These are phyloP conservation scores for Beauveria medogensis DNA, from an alignment of 2,329 filamentous ascomycete species.

Conservation along the genomic window DNA sequence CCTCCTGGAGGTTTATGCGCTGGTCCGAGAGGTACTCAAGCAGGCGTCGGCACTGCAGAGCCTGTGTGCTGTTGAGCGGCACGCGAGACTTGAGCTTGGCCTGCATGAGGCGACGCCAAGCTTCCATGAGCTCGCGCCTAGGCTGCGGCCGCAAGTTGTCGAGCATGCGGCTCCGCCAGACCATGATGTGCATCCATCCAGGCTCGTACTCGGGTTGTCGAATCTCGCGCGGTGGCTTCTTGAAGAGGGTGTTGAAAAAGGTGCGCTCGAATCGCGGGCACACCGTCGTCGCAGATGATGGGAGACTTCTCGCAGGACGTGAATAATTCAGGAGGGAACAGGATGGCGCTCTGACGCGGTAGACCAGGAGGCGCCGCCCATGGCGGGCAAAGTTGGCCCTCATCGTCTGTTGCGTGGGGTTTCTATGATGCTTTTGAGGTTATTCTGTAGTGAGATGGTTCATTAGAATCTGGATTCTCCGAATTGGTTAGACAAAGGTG, in stretches of 20 bases:
- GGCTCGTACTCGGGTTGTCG: constrained; percentile 58
- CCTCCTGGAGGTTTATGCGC: constrained; percentile 11
- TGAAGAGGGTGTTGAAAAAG: constrained; percentile 54
- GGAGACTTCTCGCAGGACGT: constrained; percentile 17
- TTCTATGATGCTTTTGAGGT: neutral
- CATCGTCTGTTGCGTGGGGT: constrained; percentile 21
- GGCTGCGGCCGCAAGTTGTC: constrained; percentile 58
- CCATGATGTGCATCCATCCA: constrained; percentile 64
- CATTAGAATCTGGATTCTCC: neutral
- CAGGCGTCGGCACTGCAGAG: constrained; percentile 45
- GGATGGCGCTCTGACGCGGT: constrained; percentile 25
- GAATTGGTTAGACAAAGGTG: neutral
- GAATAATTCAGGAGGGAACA: constrained; percentile 23
- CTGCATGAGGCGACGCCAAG: constrained; percentile 56
- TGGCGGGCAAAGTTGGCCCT: constrained; percentile 38
- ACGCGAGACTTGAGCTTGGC: constrained; percentile 41
- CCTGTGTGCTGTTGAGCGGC: constrained; percentile 58
- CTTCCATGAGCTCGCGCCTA: constrained; percentile 53
- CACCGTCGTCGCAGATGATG: constrained; percentile 17
- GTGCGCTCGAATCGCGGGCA: constrained; percentile 26
- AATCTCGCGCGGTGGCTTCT: constrained; percentile 49
- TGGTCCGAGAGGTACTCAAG: constrained; percentile 48
- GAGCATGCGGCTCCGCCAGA: constrained; percentile 54
- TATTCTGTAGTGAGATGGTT: neutral
- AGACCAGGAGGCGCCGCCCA: constrained; percentile 32